phyloP scores from a whole-genome alignment of 202 grass and related monocot genomes.

The Tripidium arundinaceum region DNA sequence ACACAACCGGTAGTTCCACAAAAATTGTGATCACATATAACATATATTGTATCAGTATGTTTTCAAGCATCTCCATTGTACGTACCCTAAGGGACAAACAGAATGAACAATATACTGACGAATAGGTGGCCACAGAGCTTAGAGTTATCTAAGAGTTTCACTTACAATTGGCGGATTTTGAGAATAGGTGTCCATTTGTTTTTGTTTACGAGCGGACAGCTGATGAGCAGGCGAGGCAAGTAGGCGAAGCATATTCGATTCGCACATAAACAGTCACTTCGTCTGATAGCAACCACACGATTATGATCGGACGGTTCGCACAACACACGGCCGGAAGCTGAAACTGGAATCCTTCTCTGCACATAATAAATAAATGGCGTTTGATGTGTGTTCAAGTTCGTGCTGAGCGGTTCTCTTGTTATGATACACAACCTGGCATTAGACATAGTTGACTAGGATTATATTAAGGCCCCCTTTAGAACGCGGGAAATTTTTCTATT shows the following conservation, averaged over 20 bases:
- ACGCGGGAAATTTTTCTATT: too few relatives aligned
- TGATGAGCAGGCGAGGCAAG: not conserved
- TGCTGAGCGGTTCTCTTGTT: not conserved
- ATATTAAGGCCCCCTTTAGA: too few relatives aligned
- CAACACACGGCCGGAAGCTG: not conserved
- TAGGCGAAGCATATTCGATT: constrained; percentile 6
- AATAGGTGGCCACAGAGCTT: not conserved
- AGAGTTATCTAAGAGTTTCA: not conserved
- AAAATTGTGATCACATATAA: not conserved
- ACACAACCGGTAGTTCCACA: not conserved
- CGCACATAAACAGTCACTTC: not conserved
- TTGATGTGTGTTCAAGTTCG: not conserved
- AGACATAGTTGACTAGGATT: constrained; percentile 24
- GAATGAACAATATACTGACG: not conserved
- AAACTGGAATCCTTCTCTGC: not conserved
- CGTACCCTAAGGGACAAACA: not conserved
- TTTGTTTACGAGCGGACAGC: not conserved
- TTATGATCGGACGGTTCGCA: not conserved
- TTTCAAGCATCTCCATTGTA: not conserved
- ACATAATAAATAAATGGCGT: not conserved
- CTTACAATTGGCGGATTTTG: not conserved
- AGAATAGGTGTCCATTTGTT: not conserved
- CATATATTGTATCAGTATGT: not conserved
- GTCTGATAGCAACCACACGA: not conserved
- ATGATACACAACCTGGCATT: constrained; percentile 24